Conservation (phyloP, 2,329 filamentous ascomycete species). For the Chlorencoelia australis region DNA sequence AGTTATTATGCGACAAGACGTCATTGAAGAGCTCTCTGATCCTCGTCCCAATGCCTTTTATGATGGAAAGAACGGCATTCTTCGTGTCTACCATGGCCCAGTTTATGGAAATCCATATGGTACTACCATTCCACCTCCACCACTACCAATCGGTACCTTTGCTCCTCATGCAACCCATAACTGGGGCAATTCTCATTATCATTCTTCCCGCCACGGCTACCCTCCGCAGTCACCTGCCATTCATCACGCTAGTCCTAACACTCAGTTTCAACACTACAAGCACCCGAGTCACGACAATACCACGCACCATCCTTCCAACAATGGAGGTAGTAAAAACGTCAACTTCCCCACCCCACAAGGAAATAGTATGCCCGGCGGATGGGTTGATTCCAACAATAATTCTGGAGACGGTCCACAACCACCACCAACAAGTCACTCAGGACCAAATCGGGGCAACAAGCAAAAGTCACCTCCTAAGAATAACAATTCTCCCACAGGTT, state of each 20-base stretch:
- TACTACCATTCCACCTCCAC: constrained; percentile 35
- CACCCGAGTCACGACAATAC: neutral
- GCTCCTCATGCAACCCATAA: constrained; percentile 19
- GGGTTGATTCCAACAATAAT: constrained; percentile 7
- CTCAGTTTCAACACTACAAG: constrained; percentile 1
- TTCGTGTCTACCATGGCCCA: constrained; percentile 48
- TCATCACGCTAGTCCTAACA: neutral
- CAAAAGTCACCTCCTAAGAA: neutral
- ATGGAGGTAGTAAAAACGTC: neutral
- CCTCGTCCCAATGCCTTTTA: constrained; percentile 51
- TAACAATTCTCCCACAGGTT: neutral
- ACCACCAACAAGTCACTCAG: constrained; percentile 3
- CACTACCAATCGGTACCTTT: constrained; percentile 32
- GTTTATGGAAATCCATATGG: constrained; percentile 42
- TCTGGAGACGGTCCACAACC: neutral
- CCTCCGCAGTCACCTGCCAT: neutral
- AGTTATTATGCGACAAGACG: constrained; percentile 37
- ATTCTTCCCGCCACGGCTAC: neutral
- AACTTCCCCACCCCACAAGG: constrained; percentile 1
- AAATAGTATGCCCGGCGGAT: constrained; percentile 9
- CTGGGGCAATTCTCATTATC: constrained; percentile 20
- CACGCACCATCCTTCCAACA: neutral
- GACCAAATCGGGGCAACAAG: neutral
- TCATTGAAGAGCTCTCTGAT: constrained; percentile 41
- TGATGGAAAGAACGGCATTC: constrained; percentile 40